These are phyloP conservation scores for Phytopythium oedochilum DNA, from an alignment of 352 stramenopile genomes.

Conservation along the genomic window DNA sequence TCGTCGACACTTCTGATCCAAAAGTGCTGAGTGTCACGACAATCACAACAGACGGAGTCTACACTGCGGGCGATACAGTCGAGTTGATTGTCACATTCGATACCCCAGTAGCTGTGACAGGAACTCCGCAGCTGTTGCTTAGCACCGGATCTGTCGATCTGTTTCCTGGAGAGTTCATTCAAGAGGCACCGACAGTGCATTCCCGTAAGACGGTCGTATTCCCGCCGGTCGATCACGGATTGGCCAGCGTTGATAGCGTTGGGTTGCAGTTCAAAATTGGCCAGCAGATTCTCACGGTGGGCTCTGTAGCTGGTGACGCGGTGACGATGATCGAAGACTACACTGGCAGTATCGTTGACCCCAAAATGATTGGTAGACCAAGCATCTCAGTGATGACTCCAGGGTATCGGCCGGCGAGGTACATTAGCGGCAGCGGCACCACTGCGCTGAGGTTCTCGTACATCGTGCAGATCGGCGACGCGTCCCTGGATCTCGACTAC, in stretches of 20 bases:
- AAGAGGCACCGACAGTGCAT: conserved; percentile 21
- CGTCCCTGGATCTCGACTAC: conserved; percentile 42
- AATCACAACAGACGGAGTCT: conserved; percentile 24
- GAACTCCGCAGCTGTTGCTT: conserved; percentile 35
- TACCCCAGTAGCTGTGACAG: conserved; percentile 51
- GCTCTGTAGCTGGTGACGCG: conserved; percentile 30
- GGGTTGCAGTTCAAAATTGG: conserved; percentile 58
- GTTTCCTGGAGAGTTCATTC: conserved; percentile 44
- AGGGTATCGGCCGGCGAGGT: conserved; percentile 42
- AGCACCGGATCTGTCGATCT: conserved; percentile 47
- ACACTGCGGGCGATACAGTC: conserved; percentile 62
- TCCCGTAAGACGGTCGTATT: conserved; percentile 44
- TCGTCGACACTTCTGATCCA: conserved; percentile 61
- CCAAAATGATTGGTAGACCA: conserved; percentile 15
- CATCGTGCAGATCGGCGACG: conserved; percentile 48
- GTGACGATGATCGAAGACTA: conserved; percentile 58
- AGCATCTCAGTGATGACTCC: conserved; percentile 38
- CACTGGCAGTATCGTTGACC: conserved; percentile 30
- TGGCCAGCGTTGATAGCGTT: conserved; percentile 28
- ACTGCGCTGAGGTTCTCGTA: conserved; percentile 49
- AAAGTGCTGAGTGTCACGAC: conserved; percentile 38
- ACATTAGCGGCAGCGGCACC: conserved; percentile 43
- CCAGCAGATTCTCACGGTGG: conserved; percentile 42
- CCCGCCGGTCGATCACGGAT: conserved; percentile 34
- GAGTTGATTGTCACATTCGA: conserved; percentile 55